Evolutionary conservation across 1,284 basidiomycete genomes (phyloP).

Genomic region (Melanopsichium pennsylvanicum): DNA sequence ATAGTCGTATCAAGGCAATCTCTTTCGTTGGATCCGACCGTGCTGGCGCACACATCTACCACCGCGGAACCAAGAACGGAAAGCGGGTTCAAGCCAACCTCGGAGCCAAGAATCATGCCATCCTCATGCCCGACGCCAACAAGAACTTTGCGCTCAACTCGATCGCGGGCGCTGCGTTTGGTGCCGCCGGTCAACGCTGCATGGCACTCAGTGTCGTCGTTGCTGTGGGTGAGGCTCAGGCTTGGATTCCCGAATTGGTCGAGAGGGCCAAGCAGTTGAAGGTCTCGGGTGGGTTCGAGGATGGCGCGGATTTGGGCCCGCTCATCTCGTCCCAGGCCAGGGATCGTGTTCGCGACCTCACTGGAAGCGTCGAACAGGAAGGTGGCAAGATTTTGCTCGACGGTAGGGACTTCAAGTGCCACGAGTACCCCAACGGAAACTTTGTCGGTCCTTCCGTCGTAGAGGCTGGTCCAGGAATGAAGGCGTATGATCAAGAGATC

Average conservation of each 20-base stretch:
- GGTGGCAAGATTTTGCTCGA: conserved; percentile 89
- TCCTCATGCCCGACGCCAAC: conserved; percentile 96
- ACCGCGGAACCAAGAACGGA: conserved; percentile 78
- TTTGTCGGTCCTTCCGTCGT: conserved; percentile 94
- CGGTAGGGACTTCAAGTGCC: conserved; percentile 76
- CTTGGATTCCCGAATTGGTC: conserved; percentile 86
- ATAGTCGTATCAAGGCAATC: conserved; percentile 89
- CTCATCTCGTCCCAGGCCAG: conserved; percentile 90
- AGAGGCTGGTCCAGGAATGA: conserved; percentile 82
- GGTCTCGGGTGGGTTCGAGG: conserved; percentile 89
- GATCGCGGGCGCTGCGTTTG: conserved; percentile 92
- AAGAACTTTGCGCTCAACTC: conserved; percentile 92
- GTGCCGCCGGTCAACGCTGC: conserved; percentile 95
- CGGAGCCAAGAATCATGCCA: conserved; percentile 81
- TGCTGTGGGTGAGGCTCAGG: conserved; percentile 81
- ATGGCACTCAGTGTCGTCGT: conserved; percentile 71
- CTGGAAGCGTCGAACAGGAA: conserved; percentile 79
- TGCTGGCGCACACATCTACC: conserved; percentile 91
- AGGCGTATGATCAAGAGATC: conserved; percentile 83
- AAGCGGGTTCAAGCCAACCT: conserved; percentile 95
- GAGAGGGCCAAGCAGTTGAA: conserved; percentile 83
- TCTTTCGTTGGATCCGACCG: conserved; percentile 96
- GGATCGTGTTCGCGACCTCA: conserved; percentile 78
- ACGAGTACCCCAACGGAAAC: conserved; percentile 86
- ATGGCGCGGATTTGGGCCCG: conserved; percentile 87